phyloP scores from a whole-genome alignment of 495 filamentous ascomycete species.

The Peziza echinospora region DNA sequence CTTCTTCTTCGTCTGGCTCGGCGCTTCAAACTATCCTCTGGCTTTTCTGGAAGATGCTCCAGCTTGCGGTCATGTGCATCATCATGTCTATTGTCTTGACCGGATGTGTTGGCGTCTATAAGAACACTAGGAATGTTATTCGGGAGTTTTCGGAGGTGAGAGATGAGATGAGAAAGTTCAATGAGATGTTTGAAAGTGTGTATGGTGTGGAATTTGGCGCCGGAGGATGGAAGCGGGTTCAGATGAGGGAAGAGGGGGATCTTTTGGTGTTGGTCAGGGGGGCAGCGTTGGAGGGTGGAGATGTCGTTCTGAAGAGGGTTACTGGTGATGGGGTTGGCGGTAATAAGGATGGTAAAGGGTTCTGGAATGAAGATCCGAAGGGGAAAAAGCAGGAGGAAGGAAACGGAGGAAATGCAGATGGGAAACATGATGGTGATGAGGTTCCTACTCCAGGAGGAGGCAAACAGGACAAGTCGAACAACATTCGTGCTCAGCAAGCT shows the following conservation, averaged over 20 bases:
- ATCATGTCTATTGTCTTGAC: neutral
- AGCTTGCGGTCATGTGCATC: neutral
- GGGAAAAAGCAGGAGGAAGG: neutral
- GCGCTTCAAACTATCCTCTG: neutral
- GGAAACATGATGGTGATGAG: neutral
- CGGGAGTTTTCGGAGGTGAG: neutral
- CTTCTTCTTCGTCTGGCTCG: neutral
- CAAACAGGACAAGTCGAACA: neutral
- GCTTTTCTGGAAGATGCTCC: neutral
- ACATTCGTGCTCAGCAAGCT: too few species aligned
- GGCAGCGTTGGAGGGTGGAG: neutral
- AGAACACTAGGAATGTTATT: neutral
- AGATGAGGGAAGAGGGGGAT: neutral
- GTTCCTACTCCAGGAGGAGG: too few species aligned
- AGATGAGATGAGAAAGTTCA: neutral
- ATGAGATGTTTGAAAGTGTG: neutral
- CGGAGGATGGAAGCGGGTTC: neutral
- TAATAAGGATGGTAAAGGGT: neutral
- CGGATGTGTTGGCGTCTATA: neutral
- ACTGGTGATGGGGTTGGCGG: too few species aligned
- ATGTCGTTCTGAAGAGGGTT: neutral
- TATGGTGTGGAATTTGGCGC: neutral
- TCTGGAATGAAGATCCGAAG: neutral
- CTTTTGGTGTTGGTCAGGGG: neutral
- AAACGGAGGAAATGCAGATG: neutral